phyloP scores from a whole-genome alignment of 331 rosid species.

The Erythrophleum ivorense region DNA sequence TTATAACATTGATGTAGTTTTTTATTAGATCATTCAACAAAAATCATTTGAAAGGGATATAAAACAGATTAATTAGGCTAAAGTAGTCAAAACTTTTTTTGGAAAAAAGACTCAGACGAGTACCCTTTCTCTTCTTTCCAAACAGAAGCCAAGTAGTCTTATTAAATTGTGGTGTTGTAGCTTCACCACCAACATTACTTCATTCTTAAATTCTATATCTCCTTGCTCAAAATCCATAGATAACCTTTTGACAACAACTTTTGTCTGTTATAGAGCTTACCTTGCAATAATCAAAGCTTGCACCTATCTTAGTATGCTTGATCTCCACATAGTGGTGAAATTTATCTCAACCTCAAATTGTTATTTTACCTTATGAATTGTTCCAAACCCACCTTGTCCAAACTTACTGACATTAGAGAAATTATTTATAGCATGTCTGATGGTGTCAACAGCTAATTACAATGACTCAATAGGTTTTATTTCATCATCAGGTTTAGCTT shows the following conservation, averaged over 20 bases:
- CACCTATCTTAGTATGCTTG: neutral
- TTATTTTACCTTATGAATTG: neutral
- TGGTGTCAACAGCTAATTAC: neutral
- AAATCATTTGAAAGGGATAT: neutral
- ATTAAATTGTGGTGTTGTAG: neutral
- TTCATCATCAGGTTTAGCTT: neutral
- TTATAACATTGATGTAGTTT: too few relatives aligned
- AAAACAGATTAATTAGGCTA: neutral
- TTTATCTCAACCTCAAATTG: neutral
- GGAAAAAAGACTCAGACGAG: neutral
- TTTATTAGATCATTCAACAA: too few relatives aligned
- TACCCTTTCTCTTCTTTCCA: neutral
- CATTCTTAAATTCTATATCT: neutral
- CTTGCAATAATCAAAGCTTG: slow-evolving; percentile 12
- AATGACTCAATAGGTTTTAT: neutral
- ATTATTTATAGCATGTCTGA: neutral
- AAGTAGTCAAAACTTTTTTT: neutral
- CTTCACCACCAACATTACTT: neutral
- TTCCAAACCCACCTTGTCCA: slow-evolving; percentile 11
- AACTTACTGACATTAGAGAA: neutral
- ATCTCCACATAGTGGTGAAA: neutral
- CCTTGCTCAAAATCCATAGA: neutral
- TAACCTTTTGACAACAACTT: neutral
- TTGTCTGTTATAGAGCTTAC: neutral
- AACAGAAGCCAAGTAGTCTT: neutral